phyloP scores from a whole-genome alignment of 2,329 filamentous ascomycete genomes.

The Fusarium brachygibbosum region DNA sequence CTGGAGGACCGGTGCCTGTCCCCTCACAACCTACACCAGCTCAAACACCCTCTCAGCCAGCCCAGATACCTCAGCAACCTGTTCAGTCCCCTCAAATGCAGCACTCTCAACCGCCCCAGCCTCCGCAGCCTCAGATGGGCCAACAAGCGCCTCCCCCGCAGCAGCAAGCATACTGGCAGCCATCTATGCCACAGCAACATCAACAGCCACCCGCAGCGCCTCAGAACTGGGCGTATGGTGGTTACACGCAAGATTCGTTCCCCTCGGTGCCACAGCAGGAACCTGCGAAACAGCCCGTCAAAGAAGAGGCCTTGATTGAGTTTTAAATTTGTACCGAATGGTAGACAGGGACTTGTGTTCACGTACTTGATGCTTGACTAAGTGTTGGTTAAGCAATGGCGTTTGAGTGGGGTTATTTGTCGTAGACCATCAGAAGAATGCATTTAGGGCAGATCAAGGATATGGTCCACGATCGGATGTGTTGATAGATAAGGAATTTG shows the following conservation, averaged over 20 bases:
- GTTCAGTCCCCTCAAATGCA: conserved; percentile 32
- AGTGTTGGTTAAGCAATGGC: conserved; percentile 20
- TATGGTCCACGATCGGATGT: neutral
- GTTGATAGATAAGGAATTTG: conserved; percentile 13
- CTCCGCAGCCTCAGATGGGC: conserved; percentile 51
- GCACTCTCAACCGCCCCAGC: conserved; percentile 50
- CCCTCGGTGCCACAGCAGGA: conserved; percentile 69
- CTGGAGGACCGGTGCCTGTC: conserved; percentile 58
- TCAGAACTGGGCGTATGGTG: conserved; percentile 61
- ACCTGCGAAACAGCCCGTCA: conserved; percentile 61
- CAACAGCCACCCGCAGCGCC: conserved; percentile 52
- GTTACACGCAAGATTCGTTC: conserved; percentile 72
- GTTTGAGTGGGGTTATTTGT: conserved; percentile 26
- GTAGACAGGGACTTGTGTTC: neutral
- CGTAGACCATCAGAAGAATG: conserved; percentile 30
- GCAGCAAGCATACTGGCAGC: conserved; percentile 56
- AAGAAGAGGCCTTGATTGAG: conserved; percentile 86
- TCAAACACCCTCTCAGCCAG: conserved; percentile 47
- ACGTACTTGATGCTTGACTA: conserved; percentile 1
- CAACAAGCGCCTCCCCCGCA: conserved; percentile 50
- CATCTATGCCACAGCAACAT: conserved; percentile 52
- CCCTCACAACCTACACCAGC: conserved; percentile 52
- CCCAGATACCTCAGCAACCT: conserved; percentile 51
- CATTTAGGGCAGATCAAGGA: conserved; percentile 9
- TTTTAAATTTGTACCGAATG: conserved; percentile 61